Evolutionary conservation across 164 flowering plant genomes (phyloP), one percentile per base, ranked within the genome.

Genomic region (Platanus orientalis): DNA sequence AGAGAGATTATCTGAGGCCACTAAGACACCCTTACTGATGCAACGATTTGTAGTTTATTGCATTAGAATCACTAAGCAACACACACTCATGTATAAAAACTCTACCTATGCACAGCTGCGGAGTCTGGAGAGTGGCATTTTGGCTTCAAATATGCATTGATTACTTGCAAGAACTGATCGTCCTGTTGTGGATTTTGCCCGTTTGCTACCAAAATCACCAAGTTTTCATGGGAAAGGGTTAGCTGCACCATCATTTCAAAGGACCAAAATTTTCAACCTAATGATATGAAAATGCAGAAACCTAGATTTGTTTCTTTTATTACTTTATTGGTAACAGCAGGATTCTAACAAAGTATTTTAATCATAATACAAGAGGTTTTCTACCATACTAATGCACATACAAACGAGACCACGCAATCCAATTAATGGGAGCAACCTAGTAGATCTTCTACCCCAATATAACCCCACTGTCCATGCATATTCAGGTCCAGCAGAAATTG

Each of bases 111-210:
- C 42, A 94, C 95, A 39, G 72, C 80, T 29, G 66, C 82, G 65
- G 98, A 94, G 64, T 89, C 91, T 30, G 84, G 81, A 27, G 79
- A 72, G 78, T 87, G 97, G 71, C 97, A 94, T 71, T 79, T 90
- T 36, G 98, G 98, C 67, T 82, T 87, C 80, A 85, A 45, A 73
- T 84, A 94, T 48, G 97, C 98, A 71, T 85, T 55, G 7, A 86
- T 81, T 48, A 89, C 93, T 67, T 75, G 75, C 73, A 73, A 45
- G 40, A 76, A 76, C 62, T 76, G 76, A 57, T 79, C 57, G 23
- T 66, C 67, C 23, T 63, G 45, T 63, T 57, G 52, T 42, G 60
- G 47, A 61, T 62, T 40, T 53, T 63, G 60, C 32, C 60, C 64
- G 42, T 52, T 50, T 60, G 74, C 87, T 80, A 54, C 34, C 42